Evolutionary conservation across 768 basidiomycete genomes (phyloP), one percentile per base, ranked within the genome.

Genomic region (Strobilomyces confusus): DNA sequence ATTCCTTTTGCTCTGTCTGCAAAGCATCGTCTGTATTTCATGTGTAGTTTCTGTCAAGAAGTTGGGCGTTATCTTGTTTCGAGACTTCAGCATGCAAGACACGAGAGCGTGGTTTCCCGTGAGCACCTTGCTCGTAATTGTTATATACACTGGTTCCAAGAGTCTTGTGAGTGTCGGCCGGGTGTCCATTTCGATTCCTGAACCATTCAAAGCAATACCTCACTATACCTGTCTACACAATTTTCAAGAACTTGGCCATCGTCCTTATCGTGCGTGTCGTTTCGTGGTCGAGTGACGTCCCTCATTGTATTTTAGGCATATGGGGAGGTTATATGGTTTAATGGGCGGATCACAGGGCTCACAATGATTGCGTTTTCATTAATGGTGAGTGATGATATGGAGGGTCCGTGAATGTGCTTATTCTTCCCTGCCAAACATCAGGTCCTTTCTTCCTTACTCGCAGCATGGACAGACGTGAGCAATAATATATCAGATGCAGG

Each of bases 221-320:
- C 45, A 90, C 84, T 59, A 98, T 99, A 71, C 97, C 97, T 0
- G 86, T 98, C 25, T 99, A 98, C 73, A 98, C 97, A 1, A 98
- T 99, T 58, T 98, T 98, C 82, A 99, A 99, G 73, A 99, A 99
- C 69, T 66, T 98, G 64, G 98, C 97, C n/a, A 99, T 98, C 63
- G 98, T 99, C 59, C 80, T 99, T 26, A 98, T 98, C 65, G 95
- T 92, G 58, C 59, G 87, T 77, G 9, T 22, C 48, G 22, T 25
- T 15, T 47, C 19, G 14, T 51, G 20, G 4, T 20, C 7, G 26
- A 17, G 38, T 54, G 49, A 34, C 9, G 22, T 45, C 49, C 6
- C 45, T 52, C 56, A 51, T 29, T 14, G 47, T 29, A 25, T 49
- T 40, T 42, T 51, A 95, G 92, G 94, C 97, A 9, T 97, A 99